A percentile compares a stretch with the other conserved stretches of the same genome.
Evolutionary conservation across 352 stramenopile species (phyloP).

Genomic region (Globisporangium takayamanum): DNA sequence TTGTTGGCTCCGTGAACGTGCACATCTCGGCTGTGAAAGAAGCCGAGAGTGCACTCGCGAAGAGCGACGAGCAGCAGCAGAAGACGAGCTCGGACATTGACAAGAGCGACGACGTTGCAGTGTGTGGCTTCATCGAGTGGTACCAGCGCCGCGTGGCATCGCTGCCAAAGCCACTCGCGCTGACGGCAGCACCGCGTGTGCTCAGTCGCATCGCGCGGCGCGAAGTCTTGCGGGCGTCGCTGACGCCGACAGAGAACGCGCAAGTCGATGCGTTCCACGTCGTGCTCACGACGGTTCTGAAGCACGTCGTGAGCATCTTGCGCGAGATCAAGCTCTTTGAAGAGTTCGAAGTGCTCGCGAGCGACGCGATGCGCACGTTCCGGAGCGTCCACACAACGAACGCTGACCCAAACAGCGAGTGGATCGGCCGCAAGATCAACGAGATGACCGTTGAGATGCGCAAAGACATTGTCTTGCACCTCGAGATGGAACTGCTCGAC

Average conservation of each 20-base stretch:
- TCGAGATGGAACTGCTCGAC: conserved; percentile 63
- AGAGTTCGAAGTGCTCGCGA: conserved; percentile 40
- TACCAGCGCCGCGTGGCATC: conserved; percentile 20
- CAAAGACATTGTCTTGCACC: conserved; percentile 47
- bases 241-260: conserved; percentile 52
- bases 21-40: conserved; percentile 17
- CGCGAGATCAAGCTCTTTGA: conserved; percentile 57
- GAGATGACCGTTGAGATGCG: conserved; percentile 42
- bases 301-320: conserved; percentile 43
- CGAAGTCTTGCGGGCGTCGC: conserved; percentile 34
- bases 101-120: neutral
- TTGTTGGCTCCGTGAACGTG: conserved; percentile 35
- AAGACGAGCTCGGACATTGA: neutral
- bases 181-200: conserved; percentile 9
- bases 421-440: conserved; percentile 44
- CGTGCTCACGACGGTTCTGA: conserved; percentile 45
- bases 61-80: neutral
- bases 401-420: conserved; percentile 36
- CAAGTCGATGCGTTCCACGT: conserved; percentile 57
- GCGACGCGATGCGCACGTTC: conserved; percentile 46
- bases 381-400: conserved; percentile 45
- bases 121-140: conserved; percentile 28
- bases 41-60: neutral
- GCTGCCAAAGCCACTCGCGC: conserved; percentile 6
- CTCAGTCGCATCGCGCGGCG: conserved; percentile 40